Evolutionary conservation across 2,329 filamentous ascomycete genomes (phyloP).

Genomic region (Neofusicoccum parvum): DNA sequence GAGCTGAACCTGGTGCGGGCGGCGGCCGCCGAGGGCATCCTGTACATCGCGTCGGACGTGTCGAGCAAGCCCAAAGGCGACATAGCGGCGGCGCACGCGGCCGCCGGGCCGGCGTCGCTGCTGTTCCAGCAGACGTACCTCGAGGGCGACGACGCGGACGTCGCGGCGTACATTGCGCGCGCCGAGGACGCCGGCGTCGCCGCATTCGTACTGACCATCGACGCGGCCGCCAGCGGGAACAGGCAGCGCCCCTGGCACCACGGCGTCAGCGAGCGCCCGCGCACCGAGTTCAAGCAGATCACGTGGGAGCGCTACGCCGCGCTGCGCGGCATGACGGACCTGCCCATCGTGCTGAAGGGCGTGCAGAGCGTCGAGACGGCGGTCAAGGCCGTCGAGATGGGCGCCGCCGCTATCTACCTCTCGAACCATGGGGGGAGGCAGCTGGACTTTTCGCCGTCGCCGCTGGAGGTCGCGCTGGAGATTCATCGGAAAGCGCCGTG

Average conservation of each 20-base stretch:
- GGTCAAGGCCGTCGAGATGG: slow-evolving; percentile 37
- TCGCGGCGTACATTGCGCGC: slow-evolving; percentile 32
- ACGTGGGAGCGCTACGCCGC: slow-evolving; percentile 38
- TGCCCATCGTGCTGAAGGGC: slow-evolving; percentile 44
- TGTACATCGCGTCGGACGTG: slow-evolving; percentile 50
- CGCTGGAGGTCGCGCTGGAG: slow-evolving; percentile 75
- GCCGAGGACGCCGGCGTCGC: slow-evolving; percentile 39
- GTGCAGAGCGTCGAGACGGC: slow-evolving; percentile 44
- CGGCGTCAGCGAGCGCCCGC: slow-evolving; percentile 27
- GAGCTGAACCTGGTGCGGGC: slow-evolving; percentile 55
- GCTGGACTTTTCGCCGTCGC: slow-evolving; percentile 39
- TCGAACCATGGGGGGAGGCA: slow-evolving; percentile 45
- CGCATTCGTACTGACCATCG: slow-evolving; percentile 44
- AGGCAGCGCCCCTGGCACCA: slow-evolving; percentile 38
- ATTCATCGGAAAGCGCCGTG: slow-evolving; percentile 62
- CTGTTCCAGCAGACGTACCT: slow-evolving; percentile 47
- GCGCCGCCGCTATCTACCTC: slow-evolving; percentile 42
- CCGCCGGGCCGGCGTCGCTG: slow-evolving; percentile 30
- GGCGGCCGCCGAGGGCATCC: slow-evolving; percentile 51
- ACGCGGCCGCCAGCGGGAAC: slow-evolving; percentile 42
- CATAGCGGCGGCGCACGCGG: slow-evolving; percentile 33
- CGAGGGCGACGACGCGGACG: slow-evolving; percentile 33
- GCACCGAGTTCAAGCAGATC: slow-evolving; percentile 33
- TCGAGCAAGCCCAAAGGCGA: slow-evolving; percentile 26
- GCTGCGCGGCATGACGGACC: slow-evolving; percentile 38